Evolutionary conservation across 78 protist species (phyloP).

Genomic region (Dictyostelium capitatum): DNA sequence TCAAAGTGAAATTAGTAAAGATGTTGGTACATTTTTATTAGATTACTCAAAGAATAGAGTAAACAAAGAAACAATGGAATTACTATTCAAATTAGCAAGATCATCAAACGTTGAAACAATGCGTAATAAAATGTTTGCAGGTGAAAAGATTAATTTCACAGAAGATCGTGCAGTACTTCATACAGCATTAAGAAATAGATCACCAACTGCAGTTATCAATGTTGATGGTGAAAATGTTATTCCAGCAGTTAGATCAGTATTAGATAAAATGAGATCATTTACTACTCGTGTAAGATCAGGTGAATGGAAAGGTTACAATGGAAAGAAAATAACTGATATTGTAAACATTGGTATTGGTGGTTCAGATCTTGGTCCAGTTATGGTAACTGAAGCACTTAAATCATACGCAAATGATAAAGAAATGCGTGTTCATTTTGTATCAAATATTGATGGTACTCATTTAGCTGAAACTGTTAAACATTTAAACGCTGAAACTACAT

Average conservation of each 20-base stretch:
- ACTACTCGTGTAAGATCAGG: slow-evolving; percentile 90
- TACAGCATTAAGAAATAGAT: slow-evolving; percentile 94
- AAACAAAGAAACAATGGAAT: slow-evolving; percentile 83
- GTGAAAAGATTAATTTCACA: slow-evolving; percentile 96
- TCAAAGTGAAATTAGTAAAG: neutral
- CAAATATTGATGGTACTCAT: slow-evolving; percentile 98
- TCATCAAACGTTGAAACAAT: slow-evolving; percentile 61
- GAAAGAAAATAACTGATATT: slow-evolving; percentile 93
- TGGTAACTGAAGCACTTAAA: slow-evolving; percentile 96
- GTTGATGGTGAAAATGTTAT: slow-evolving; percentile 97
- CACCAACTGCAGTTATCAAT: slow-evolving; percentile 60
- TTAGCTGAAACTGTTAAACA: slow-evolving; percentile 86
- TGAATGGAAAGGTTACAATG: slow-evolving; percentile 93
- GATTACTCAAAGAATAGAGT: slow-evolving; percentile 94
- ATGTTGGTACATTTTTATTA: slow-evolving; percentile 71
- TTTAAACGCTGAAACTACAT: slow-evolving; percentile 92
- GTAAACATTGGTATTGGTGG: slow-evolving; percentile 98
- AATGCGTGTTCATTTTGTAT: slow-evolving; percentile 90
- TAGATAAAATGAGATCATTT: slow-evolving; percentile 82
- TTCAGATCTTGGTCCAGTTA: slow-evolving; percentile 97
- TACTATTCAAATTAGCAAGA: slow-evolving; percentile 77
- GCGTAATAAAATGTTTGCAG: slow-evolving; percentile 90
- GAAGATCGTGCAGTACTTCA: slow-evolving; percentile 97
- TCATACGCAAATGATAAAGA: slow-evolving; percentile 82
- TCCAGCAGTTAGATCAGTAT: slow-evolving; percentile 89